Evolutionary conservation across 108 stramenopile genomes (phyloP), one percentile per base, ranked within the genome.

Genomic region (Nitzschia sp.): DNA sequence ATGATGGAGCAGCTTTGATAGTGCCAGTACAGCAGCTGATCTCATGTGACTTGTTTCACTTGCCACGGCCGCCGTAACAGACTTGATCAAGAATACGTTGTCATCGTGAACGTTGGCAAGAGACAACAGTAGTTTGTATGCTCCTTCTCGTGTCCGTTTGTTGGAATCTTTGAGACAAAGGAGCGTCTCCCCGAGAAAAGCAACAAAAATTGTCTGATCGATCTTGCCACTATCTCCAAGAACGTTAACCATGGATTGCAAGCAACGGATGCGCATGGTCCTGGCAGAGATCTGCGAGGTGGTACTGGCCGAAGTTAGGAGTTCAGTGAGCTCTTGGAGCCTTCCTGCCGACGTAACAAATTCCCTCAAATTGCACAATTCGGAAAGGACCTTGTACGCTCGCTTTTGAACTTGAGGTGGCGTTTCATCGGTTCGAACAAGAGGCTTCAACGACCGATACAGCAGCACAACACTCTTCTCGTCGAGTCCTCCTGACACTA

Each of bases 141-240:
- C 95, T n/a, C 83, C 82, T 22, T 92, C 92, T 34, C 97, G 64
- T 2, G 95, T 92, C 63, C 94, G 90, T n/a, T 75, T 89, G 67
- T 96, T 97, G 39, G 90, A 85, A 81, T 97, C 97, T 78, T 97
- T 97, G 50, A 95, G 77, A 67, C 92, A 96, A 26, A 97, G 83
- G 2, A 96, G 55, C 0, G 92, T 88, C 70, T 96, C 97, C 2
- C 84, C 82, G 53, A 82, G 70, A 11, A 92, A 67, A 22, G 82
- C 68, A 22, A 82, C 77, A 46, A 53, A 54, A 17, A 57, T 75
- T 34, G 57, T 41, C 53, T 63, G 62, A 61, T 73, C 51, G 5
- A 57, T 46, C 21, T 41, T n/a, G 7, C 24, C 66, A 14, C 22
- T 50, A 22, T 66, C 22, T 11, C 38, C 42, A 46, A 69, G 81